phyloP scores from a whole-genome alignment of 306 rosid genomes.

The Coriaria nepalensis region DNA sequence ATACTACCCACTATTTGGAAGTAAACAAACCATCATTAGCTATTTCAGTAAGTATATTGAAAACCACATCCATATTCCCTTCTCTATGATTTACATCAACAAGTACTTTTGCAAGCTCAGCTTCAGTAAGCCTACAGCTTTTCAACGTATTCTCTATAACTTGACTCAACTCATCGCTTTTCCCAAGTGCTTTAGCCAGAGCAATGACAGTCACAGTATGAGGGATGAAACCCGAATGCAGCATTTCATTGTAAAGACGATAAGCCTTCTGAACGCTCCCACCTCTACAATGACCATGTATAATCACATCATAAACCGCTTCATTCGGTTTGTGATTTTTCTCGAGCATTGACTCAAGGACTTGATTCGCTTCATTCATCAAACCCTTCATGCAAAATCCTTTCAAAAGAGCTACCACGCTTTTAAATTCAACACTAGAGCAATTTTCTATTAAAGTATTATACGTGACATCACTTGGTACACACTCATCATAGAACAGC shows the following conservation, averaged over 20 bases:
- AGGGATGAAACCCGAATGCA: constrained; percentile 50
- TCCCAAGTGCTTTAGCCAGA: constrained; percentile 59
- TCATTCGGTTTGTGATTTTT: constrained; percentile 44
- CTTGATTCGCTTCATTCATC: constrained; percentile 74
- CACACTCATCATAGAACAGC: constrained; percentile 59
- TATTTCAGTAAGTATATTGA: constrained; percentile 57
- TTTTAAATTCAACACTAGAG: constrained; percentile 43
- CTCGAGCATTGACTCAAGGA: constrained; percentile 46
- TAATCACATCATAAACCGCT: constrained; percentile 50
- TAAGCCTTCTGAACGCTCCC: constrained; percentile 57
- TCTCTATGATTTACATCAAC: constrained; percentile 65
- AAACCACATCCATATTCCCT: constrained; percentile 76
- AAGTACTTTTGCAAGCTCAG: constrained; percentile 58
- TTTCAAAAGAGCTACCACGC: constrained; percentile 60
- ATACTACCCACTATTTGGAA: constrained; percentile 32
- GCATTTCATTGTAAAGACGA: constrained; percentile 48
- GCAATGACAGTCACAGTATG: constrained; percentile 57
- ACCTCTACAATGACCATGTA: constrained; percentile 71
- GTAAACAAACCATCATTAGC: constrained; percentile 78
- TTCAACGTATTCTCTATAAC: constrained; percentile 40
- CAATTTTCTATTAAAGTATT: constrained; percentile 68
- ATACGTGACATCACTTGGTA: constrained; percentile 56
- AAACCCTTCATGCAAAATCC: constrained; percentile 90
- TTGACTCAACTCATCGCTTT: constrained; percentile 44
- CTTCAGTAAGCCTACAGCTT: constrained; percentile 53